Evolutionary conservation across 2,329 filamentous ascomycete species (phyloP).

Genomic region (Diaporthe eres): DNA sequence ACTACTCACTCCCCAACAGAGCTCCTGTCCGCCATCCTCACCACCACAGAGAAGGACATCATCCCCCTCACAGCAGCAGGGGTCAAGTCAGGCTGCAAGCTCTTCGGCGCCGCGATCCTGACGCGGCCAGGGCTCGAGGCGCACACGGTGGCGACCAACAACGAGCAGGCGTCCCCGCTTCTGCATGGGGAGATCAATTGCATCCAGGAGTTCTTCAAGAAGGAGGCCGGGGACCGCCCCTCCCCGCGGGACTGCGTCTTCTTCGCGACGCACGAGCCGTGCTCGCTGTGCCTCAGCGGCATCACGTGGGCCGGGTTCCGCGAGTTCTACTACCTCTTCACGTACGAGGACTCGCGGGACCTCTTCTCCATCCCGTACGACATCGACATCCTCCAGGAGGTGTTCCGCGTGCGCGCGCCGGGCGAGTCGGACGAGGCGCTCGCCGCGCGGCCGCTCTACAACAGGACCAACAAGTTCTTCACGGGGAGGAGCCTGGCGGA

Average conservation of each 20-base stretch:
- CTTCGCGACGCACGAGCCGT: slow-evolving; percentile 72
- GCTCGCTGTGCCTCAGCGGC: slow-evolving; percentile 69
- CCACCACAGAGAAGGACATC: slow-evolving; percentile 60
- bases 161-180: slow-evolving; percentile 67
- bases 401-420: slow-evolving; percentile 64
- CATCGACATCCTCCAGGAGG: slow-evolving; percentile 69
- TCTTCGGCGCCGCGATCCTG: slow-evolving; percentile 71
- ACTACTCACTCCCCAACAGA: slow-evolving; percentile 47
- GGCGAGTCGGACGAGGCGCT: slow-evolving; percentile 56
- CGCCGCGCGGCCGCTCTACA: slow-evolving; percentile 62
- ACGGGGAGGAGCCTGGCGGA: slow-evolving; percentile 58
- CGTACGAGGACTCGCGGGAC: slow-evolving; percentile 70
- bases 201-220: slow-evolving; percentile 69
- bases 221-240: slow-evolving; percentile 15
- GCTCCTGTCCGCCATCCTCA: slow-evolving; percentile 58
- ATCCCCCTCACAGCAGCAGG: slow-evolving; percentile 65
- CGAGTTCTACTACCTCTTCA: slow-evolving; percentile 71
- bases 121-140: slow-evolving; percentile 56
- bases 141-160: slow-evolving; percentile 68
- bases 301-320: slow-evolving; percentile 72
- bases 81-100: slow-evolving; percentile 66
- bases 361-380: slow-evolving; percentile 70
- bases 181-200: slow-evolving; percentile 72
- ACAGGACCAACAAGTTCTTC: slow-evolving; percentile 70
- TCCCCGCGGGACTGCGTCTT: slow-evolving; percentile 63